Conservation (phyloP, 1,284 basidiomycete species). For the Trichosporon faecale region DNA sequence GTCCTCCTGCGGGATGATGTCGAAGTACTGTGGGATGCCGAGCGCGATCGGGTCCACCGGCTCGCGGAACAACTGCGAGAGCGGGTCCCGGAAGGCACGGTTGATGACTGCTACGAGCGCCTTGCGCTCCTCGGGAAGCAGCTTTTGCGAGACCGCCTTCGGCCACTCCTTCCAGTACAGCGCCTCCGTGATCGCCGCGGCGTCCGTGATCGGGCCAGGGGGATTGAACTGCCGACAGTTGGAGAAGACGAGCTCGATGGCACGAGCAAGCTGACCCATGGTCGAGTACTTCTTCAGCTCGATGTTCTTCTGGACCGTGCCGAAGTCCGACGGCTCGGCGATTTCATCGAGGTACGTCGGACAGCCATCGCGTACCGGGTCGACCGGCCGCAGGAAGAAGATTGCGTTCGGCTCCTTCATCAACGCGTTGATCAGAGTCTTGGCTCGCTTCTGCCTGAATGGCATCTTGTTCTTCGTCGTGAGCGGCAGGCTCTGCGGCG, state of each 20-base stretch:
- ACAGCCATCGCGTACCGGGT: constrained; percentile 75
- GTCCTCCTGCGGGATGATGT: constrained; percentile 57
- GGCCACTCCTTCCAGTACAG: constrained; percentile 83
- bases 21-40: constrained; percentile 46
- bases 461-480: constrained; percentile 47
- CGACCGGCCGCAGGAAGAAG: constrained; percentile 82
- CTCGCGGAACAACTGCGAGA: constrained; percentile 73
- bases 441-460: constrained; percentile 75
- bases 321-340: constrained; percentile 88
- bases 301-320: constrained; percentile 74
- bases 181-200: constrained; percentile 69
- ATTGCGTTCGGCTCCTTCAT: constrained; percentile 65
- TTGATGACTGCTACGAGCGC: constrained; percentile 70
- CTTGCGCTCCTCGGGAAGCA: constrained; percentile 77
- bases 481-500: constrained; percentile 34
- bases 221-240: constrained; percentile 89
- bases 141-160: constrained; percentile 68
- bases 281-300: constrained; percentile 62
- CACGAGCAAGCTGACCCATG: constrained; percentile 77
- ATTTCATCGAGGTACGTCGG: constrained; percentile 96
- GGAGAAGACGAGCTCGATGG: constrained; percentile 77
- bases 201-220: constrained; percentile 61
- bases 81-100: constrained; percentile 67
- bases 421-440: constrained; percentile 65
- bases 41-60: constrained; percentile 56